Base-by-base conservation (phyloP, 371 early-diverging fungal genomes). In the Saksenaea vasiformis region DNA sequence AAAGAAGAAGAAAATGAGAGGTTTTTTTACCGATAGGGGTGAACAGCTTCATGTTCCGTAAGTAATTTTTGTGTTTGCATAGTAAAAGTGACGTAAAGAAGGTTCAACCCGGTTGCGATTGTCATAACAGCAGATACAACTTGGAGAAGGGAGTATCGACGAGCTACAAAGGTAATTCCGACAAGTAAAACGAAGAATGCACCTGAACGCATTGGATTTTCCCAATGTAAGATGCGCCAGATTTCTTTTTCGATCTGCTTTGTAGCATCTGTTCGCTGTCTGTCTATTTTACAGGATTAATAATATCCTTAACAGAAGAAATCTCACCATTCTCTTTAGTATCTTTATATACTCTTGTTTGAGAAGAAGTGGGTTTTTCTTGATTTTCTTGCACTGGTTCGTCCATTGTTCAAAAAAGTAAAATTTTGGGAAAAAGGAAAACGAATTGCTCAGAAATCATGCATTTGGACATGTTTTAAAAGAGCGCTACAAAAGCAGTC, bases 1-100 rank as follows among this genome's bases (percentile, higher is more conserved):
- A 56, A 41, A 44, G 5, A n/a, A 38, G 5, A 27, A 28, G 57
- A n/a, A n/a, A n/a, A n/a, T n/a, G n/a, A n/a, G n/a, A n/a, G n/a
- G n/a, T n/a, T n/a, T n/a, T n/a, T n/a, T 64, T 71, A 73, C 77
- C 62, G 58, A 39, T 77, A 74, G 36, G 80, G 76, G 55, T 80
- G 74, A 43, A 69, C 44, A 10, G 66, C 64, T 7, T 73, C 68
- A 31, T 65, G 67, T 15, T 67, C 72, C 8, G 65, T 58, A 22
- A 78, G 60, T 0, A 80, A 67, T 28, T 65, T 59, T 39, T 76
- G 76, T 17, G 76, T 68, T 51, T 78, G 76, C 39, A 71, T 59
- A 1, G 73, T 62, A 3, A 74, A 62, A 11, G 72, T 70, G 14
- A 80, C 81, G 68, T 80, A 80, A 35, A 76, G 47, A 36, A 77